A percentile compares a stretch with the other conserved stretches of the same genome.
Conservation (phyloP, 768 basidiomycete species). For the Panus rudis region DNA sequence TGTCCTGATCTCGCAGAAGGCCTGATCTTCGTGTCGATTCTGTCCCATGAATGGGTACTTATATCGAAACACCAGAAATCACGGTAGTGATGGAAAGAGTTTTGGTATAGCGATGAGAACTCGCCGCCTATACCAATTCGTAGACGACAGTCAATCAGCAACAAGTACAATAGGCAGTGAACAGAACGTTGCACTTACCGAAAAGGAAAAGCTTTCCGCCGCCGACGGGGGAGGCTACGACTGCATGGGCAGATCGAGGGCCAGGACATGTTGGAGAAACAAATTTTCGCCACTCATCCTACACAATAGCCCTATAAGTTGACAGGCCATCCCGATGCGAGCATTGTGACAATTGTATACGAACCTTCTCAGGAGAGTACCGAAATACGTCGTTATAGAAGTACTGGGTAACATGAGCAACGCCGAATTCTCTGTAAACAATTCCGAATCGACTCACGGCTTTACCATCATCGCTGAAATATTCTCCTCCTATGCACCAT, state of each 20-base stretch:
- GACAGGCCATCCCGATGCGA: neutral
- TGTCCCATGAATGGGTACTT: constrained; percentile 72
- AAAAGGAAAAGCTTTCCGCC: constrained; percentile 86
- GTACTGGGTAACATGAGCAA: constrained; percentile 40
- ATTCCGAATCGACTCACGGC: constrained; percentile 39
- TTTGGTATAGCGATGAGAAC: constrained; percentile 79
- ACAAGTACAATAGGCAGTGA: neutral
- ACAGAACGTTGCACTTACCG: constrained; percentile 33
- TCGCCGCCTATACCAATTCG: constrained; percentile 55
- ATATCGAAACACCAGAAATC: constrained; percentile 90
- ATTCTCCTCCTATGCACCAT: constrained; percentile 84
- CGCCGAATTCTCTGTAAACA: constrained; percentile 1
- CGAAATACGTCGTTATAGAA: constrained; percentile 87
- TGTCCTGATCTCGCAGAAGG: constrained; percentile 82
- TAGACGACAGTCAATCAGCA: neutral
- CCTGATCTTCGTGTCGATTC: constrained; percentile 77
- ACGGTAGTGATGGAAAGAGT: constrained; percentile 79
- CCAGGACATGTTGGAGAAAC: constrained; percentile 81
- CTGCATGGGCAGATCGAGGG: constrained; percentile 82
- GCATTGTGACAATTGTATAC: constrained; percentile 6
- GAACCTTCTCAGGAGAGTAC: constrained; percentile 75
- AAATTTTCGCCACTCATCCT: constrained; percentile 89
- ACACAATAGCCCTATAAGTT: neutral
- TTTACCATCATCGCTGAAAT: constrained; percentile 79
- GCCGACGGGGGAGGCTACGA: constrained; percentile 63